A percentile compares a stretch with the other conserved stretches of the same genome.
Evolutionary conservation across 23 red algal genomes (phyloP).

Genomic region (Pyropia yezoensis): DNA sequence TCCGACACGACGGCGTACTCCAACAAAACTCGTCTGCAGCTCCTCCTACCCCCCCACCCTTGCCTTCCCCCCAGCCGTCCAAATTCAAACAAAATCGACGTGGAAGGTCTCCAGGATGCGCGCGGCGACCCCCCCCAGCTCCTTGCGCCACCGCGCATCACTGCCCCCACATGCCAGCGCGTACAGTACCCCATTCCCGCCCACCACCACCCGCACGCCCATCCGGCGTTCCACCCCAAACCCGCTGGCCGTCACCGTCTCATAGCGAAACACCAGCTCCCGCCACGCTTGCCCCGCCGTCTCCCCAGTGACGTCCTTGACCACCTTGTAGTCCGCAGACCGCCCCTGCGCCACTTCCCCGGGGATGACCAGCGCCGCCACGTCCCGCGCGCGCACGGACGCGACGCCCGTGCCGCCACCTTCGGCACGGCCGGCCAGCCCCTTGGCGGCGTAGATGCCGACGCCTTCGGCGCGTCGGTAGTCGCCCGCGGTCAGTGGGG

Average conservation of each 20-base stretch:
- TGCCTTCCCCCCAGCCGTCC: too few relatives aligned
- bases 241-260: conserved; percentile 24
- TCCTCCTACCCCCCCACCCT: too few relatives aligned
- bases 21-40: too few relatives aligned
- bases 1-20: too few relatives aligned
- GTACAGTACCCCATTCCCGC: conserved; percentile 14
- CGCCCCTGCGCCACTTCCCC: conserved; percentile 13
- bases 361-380: conserved; percentile 26
- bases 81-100: too few relatives aligned
- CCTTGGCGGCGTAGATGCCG: conserved; percentile 10
- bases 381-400: background rate
- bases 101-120: too few relatives aligned
- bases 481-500: conserved; percentile 16
- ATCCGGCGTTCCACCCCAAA: conserved; percentile 11
- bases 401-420: background rate
- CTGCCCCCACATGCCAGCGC: conserved; percentile 16
- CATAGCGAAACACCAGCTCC: conserved; percentile 4
- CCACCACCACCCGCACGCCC: conserved; percentile 7
- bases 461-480: conserved; percentile 36
- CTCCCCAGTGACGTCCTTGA: conserved; percentile 7
- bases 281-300: conserved; percentile 8
- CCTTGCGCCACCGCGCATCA: conserved; percentile 20
- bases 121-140: too few relatives aligned
- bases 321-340: conserved; percentile 5
- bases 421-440: background rate